phyloP scores from a whole-genome alignment of 108 stramenopile genomes.

The Nitzschia inconspicua region DNA sequence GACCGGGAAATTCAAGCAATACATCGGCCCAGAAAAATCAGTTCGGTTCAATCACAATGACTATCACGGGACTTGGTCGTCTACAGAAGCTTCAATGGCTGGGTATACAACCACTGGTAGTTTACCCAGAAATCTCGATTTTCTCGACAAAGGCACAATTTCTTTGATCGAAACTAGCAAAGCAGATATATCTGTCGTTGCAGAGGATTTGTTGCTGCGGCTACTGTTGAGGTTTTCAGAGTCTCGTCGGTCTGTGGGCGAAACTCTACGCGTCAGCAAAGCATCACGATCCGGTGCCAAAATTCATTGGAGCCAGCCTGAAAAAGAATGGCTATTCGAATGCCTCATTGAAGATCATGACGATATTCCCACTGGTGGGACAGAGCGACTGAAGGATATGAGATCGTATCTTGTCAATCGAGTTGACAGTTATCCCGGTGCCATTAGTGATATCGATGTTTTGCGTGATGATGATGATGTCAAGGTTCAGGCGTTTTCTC shows the following conservation, averaged over 20 bases:
- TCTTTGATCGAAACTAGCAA: constrained; percentile 34
- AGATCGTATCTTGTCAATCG: constrained; percentile 20
- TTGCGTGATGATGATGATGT: no score
- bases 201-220: constrained; percentile 53
- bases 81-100: constrained; percentile 47
- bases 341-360: constrained; percentile 48
- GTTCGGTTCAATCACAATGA: constrained; percentile 79
- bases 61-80: constrained; percentile 53
- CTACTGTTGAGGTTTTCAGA: constrained; percentile 45
- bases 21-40: constrained; percentile 50
- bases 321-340: constrained; percentile 66
- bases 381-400: constrained; percentile 28
- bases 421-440: constrained; percentile 38
- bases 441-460: no score
- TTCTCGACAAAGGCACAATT: constrained; percentile 37
- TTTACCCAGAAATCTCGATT: constrained; percentile 18
- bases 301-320: constrained; percentile 56
- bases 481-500: no score
- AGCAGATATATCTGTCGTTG: constrained; percentile 28
- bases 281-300: constrained; percentile 37
- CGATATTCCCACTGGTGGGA: constrained; percentile 35
- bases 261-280: constrained; percentile 33
- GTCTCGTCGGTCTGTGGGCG: constrained; percentile 49
- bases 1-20: constrained; percentile 43
- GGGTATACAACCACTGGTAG: constrained; percentile 37